Base-by-base conservation (phyloP, 495 filamentous ascomycete species). In the Mycothermus thermophilus region DNA sequence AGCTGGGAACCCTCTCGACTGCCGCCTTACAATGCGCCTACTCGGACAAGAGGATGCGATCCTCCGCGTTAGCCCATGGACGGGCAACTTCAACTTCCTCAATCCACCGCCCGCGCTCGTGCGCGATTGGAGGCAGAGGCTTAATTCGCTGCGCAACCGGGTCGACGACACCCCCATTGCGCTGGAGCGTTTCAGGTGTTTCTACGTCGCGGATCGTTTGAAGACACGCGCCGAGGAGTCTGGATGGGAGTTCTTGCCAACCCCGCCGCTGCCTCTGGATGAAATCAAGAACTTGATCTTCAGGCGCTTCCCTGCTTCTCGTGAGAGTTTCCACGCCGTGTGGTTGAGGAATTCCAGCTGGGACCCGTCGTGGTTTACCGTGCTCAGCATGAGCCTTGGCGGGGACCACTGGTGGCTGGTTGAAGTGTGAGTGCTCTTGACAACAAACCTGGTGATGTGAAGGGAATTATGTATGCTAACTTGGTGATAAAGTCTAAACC, bases 401-500 rank as follows among this genome's bases (percentile, higher is more conserved):
- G 80, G 82, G 25, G 80, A 90, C 54, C 62, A 58, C 19, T 90
- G 81, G 77, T 87, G 77, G 71, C 56, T 86, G 36, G 54, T 80
- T 22, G 74, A 79, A 54, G 46, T 77, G 66, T 70, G 47, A 52
- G 67, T 63, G 21, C 33, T 60, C 15, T n/a, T n/a, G n/a, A n/a
- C n/a, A n/a, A n/a, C n/a, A n/a, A n/a, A n/a, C n/a, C n/a, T n/a
- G n/a, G n/a, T n/a, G n/a, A n/a, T n/a, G n/a, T n/a, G n/a, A n/a
- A n/a, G n/a, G n/a, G n/a, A n/a, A n/a, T n/a, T n/a, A n/a, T n/a
- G n/a, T n/a, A n/a, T n/a, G n/a, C n/a, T n/a, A n/a, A n/a, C n/a
- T n/a, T n/a, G n/a, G n/a, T n/a, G n/a, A n/a, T n/a, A n/a, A n/a
- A n/a, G n/a, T n/a, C n/a, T n/a, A n/a, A n/a, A n/a, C n/a, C n/a